Percentiles rank a stretch among this genome's conserved stretches.
phyloP scores from a whole-genome alignment of 2,329 filamentous ascomycete species.

The Alternaria sp. region DNA sequence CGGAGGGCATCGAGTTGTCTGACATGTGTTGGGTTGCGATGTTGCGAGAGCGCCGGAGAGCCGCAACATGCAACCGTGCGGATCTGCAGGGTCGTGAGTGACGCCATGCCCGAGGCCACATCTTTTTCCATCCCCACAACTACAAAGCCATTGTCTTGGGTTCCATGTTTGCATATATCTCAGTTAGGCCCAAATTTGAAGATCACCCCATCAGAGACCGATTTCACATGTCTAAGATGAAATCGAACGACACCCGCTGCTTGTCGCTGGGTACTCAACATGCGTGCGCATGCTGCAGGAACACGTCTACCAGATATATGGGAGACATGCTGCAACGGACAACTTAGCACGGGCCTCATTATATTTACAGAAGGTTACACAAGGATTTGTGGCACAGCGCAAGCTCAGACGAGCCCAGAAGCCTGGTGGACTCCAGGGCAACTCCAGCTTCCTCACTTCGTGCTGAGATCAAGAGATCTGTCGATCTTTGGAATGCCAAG shows the following conservation, averaged over 20 bases:
- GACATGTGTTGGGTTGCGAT: conserved; percentile 14
- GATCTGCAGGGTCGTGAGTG: conserved; percentile 15
- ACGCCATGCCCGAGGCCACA: conserved; percentile 12
- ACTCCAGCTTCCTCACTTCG: neutral
- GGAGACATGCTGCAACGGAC: neutral
- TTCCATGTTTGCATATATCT: neutral
- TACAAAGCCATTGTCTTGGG: neutral
- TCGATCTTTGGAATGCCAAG: too few species aligned
- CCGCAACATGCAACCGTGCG: conserved; percentile 5
- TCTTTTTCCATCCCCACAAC: neutral
- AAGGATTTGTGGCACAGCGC: neutral
- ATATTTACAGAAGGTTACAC: neutral
- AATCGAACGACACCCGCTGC: neutral
- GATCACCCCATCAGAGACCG: neutral
- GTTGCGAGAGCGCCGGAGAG: neutral
- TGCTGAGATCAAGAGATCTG: neutral
- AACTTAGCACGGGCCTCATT: neutral
- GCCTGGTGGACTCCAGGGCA: neutral
- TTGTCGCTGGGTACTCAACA: neutral
- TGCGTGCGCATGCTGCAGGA: neutral
- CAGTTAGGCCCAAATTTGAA: neutral
- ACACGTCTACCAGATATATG: neutral
- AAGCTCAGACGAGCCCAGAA: neutral
- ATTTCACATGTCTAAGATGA: neutral
- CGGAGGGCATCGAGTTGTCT: conserved; percentile 39